These are phyloP conservation scores for Fraxinus excelsior DNA, from an alignment of 257 asterid species.

Conservation along the genomic window DNA sequence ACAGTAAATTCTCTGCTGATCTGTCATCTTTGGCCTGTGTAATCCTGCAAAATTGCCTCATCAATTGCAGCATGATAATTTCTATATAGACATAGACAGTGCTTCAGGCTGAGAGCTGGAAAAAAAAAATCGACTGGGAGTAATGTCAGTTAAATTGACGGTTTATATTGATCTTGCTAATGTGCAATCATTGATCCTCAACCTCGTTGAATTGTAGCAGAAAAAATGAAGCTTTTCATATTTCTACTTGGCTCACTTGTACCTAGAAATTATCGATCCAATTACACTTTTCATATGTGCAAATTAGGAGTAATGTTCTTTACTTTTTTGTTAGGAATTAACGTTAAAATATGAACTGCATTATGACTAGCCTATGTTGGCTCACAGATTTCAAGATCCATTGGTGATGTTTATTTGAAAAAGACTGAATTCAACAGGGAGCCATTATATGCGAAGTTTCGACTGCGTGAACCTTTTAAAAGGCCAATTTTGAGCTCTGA, in stretches of 20 bases:
- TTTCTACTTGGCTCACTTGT: slow-evolving; percentile 2
- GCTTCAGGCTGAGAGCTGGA: not conserved
- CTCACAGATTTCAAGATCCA: slow-evolving; percentile 72
- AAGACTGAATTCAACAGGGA: slow-evolving; percentile 76
- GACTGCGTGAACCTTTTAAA: slow-evolving; percentile 64
- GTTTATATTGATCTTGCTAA: slow-evolving; percentile 3
- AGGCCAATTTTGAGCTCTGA: slow-evolving; percentile 73
- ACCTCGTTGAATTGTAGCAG: not conserved
- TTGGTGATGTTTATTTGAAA: slow-evolving; percentile 77
- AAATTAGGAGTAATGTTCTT: not conserved
- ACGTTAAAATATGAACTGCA: not conserved
- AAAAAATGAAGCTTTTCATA: slow-evolving; percentile 2
- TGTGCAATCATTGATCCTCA: not conserved
- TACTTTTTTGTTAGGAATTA: not conserved
- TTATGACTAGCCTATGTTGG: slow-evolving; percentile 14
- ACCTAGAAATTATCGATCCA: not conserved
- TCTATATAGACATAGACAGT: slow-evolving; percentile 1
- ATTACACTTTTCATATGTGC: no score
- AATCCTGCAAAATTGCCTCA: not conserved
- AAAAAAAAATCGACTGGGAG: not conserved
- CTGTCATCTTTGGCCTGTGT: not conserved
- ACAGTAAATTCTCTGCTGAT: not conserved
- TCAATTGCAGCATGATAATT: not conserved
- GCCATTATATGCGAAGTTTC: slow-evolving; percentile 69
- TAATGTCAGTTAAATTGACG: not conserved